A percentile compares a stretch with the other conserved stretches of the same genome.
These are phyloP conservation scores for Salix udensis DNA, from an alignment of 345 rosid genomes.

Conservation along the genomic window DNA sequence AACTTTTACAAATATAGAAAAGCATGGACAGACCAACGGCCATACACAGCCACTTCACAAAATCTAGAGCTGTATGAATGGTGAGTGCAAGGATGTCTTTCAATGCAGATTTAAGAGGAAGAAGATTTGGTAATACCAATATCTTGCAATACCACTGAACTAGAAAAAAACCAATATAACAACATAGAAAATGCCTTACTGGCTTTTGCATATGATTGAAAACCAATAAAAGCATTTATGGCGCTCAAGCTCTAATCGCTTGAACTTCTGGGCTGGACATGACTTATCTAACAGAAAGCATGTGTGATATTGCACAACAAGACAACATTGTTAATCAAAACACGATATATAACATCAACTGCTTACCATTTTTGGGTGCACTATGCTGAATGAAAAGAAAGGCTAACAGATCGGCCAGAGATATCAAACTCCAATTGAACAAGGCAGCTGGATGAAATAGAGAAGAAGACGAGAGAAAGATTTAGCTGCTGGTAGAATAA, in stretches of 20 bases:
- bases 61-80: not conserved
- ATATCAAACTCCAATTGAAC: constrained; percentile 43
- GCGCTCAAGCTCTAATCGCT: too few relatives aligned
- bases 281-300: not conserved
- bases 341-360: not conserved
- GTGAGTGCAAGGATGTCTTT: not conserved
- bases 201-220: not conserved
- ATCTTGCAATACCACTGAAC: not conserved
- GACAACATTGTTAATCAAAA: not conserved
- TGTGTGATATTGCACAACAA: not conserved
- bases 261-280: too few relatives aligned
- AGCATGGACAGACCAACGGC: not conserved
- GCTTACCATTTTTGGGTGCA: constrained; percentile 23
- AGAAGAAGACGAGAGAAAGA: not conserved
- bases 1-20: too few relatives aligned
- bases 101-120: not conserved
- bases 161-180: not conserved
- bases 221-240: too few relatives aligned
- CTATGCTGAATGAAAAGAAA: constrained; percentile 44
- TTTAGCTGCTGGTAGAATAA: not conserved
- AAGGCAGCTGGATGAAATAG: constrained; percentile 38
- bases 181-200: not conserved
- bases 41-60: not conserved
- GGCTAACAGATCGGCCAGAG: constrained; percentile 42
- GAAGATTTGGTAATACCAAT: not conserved